Base-by-base conservation (phyloP, 768 basidiomycete species). In the Rubroboletus pulcherrimus region DNA sequence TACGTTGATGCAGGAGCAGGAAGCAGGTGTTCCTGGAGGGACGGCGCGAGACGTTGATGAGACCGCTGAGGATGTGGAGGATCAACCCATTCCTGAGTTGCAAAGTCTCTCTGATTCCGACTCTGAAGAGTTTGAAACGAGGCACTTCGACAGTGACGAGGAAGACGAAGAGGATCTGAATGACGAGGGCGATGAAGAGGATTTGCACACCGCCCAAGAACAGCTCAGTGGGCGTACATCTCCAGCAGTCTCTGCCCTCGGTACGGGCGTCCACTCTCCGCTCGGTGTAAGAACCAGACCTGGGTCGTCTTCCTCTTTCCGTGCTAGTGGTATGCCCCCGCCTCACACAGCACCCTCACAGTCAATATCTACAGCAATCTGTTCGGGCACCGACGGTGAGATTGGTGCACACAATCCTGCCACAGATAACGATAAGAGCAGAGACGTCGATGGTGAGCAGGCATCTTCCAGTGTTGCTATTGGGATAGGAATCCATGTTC, bases 1-100 rank as follows among this genome's bases (percentile, higher is more conserved):
- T 7, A 85, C 86, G 9, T 68, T 93, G 56, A 80, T 79, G 26
- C 80, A 76, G 46, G 67, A 67, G 4, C 60, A 60, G 43, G 60
- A 58, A 45, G 50, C 61, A 17, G 51, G 43, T 31, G 43, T 35
- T 41, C 15, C 48, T 37, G 58, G 49, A 34, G 47, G 34, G 14
- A 10, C 24, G 17, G 21, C 53, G n/a, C 68, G 10, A 41, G 49
- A 55, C 35, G 24, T 30, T 33, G 51, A 56, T 4, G 66, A 58
- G 14, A 26, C 42, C 47, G 35, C n/a, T n/a, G 65, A 63, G 2
- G 63, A 60, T 34, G 42, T 24, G 7, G 58, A 48, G 2, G 63
- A 65, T 33, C 65, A 51, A 39, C 41, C 45, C 31, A 55, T 67
- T 19, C 66, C 66, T 8, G 71, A 72, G 19, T 37, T 68, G 26